Base-by-base conservation (phyloP, 345 rosid species). In the Aethionema arabicum region DNA sequence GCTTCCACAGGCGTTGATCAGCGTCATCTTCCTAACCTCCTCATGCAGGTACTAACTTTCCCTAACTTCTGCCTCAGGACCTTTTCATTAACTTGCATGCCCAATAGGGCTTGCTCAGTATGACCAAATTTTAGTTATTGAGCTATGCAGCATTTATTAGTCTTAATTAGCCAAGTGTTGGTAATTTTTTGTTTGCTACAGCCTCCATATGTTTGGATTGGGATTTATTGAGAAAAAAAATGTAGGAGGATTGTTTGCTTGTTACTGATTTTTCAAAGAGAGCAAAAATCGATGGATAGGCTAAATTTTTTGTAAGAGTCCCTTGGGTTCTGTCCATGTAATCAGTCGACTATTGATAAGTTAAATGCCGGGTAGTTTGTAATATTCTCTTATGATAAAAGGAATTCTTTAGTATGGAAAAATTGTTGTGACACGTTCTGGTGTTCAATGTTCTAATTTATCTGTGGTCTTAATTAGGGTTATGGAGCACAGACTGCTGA, bases 401-500 rank as follows among this genome's bases (percentile, higher is more conserved):
- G 3, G 35, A 5, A 31, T 55, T 66, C 3, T 47, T 5, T 32
- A 36, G 4, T 32, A 8, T 7, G 30, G 56, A 13, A 10, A n/a
- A 27, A 31, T 29, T n/a, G n/a, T 38, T 61, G 37, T 50, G 47
- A 10, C 8, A 27, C 37, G 21, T 37, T 49, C 30, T 33, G 32
- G 15, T 53, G 31, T 52, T 14, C 54, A 51, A 15, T 38, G 31
- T 36, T 11, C 44, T 40, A 6, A 6, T 8, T 15, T 47, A 12
- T 69, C 15, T 66, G 4, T 74, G 58, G 61, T 43, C 32, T 70
- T 62, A 11, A 44, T 32, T 45, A 93, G 99, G 95, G 97, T 60
- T 90, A 85, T 74, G 97, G 95, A 65, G 95, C 97, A 33, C 95
- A 90, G 68, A 87, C 97, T 72, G 96, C 95, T 27, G 99, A 93